Evolutionary conservation across 257 asterid genomes (phyloP).

Genomic region (Petunia secreta): DNA sequence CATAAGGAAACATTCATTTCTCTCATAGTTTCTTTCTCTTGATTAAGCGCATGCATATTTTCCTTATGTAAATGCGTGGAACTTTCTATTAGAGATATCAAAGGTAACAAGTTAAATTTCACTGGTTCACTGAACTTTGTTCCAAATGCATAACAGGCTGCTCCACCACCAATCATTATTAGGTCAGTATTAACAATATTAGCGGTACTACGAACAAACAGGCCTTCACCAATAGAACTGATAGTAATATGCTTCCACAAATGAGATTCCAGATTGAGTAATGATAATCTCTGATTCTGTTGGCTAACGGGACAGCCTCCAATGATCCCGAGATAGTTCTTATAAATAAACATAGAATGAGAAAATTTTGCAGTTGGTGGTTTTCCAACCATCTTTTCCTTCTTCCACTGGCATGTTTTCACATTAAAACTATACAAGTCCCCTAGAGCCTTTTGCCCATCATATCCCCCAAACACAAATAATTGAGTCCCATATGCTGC

Average conservation of each 20-base stretch:
- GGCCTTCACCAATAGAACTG: slow-evolving; percentile 56
- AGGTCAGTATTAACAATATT: slow-evolving; percentile 64
- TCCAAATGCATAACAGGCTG: slow-evolving; percentile 97
- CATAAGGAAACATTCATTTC: slow-evolving; percentile 30
- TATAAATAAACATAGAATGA: slow-evolving; percentile 76
- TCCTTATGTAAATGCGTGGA: slow-evolving; percentile 25
- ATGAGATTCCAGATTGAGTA: slow-evolving; percentile 59
- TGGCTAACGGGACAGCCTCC: slow-evolving; percentile 93
- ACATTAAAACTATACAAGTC: slow-evolving; percentile 69
- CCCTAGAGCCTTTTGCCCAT: slow-evolving; percentile 80
- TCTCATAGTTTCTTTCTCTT: slow-evolving; percentile 25
- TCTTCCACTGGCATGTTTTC: slow-evolving; percentile 62
- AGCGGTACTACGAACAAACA: slow-evolving; percentile 85
- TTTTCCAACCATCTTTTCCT: slow-evolving; percentile 54
- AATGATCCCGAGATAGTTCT: slow-evolving; percentile 65
- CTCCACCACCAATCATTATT: slow-evolving; percentile 90
- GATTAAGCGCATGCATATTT: slow-evolving; percentile 34
- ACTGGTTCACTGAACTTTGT: slow-evolving; percentile 87
- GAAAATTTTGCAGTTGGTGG: slow-evolving; percentile 83
- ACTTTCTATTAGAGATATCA: slow-evolving; percentile 44
- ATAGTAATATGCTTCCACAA: slow-evolving; percentile 66
- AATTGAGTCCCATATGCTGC: slow-evolving; percentile 52
- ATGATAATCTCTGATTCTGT: slow-evolving; percentile 56
- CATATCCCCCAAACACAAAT: slow-evolving; percentile 83
- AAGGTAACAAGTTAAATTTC: slow-evolving; percentile 59